phyloP scores from a whole-genome alignment of 2,329 filamentous ascomycete genomes.

The Chalaropsis ovoidea region DNA sequence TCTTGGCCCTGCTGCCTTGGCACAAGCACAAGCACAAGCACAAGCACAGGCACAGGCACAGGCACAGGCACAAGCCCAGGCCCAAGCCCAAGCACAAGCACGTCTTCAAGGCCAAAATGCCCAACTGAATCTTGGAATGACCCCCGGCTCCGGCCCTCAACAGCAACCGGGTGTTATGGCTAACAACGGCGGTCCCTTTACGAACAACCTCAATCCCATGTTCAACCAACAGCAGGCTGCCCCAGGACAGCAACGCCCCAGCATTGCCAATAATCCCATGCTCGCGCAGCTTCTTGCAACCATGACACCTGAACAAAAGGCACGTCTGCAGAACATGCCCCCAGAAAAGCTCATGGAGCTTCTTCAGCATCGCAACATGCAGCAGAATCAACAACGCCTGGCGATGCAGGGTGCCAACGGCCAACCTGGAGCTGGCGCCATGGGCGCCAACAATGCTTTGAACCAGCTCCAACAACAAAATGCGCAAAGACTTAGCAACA shows the following conservation, averaged over 20 bases:
- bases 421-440: background rate
- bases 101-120: slow-evolving; percentile 12
- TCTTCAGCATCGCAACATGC: slow-evolving; percentile 2
- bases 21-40: background rate
- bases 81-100: background rate
- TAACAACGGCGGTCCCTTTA: slow-evolving; percentile 41
- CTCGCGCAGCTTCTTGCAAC: slow-evolving; percentile 37
- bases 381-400: slow-evolving; percentile 12
- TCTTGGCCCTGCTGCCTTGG: background rate
- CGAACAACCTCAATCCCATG: slow-evolving; percentile 42
- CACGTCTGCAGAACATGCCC: slow-evolving; percentile 37
- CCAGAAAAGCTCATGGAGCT: slow-evolving; percentile 45
- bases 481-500: slow-evolving; percentile 22
- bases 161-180: slow-evolving; percentile 32
- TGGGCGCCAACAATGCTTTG: slow-evolving; percentile 17
- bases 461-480: slow-evolving; percentile 28
- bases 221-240: slow-evolving; percentile 45
- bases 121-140: slow-evolving; percentile 11
- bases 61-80: background rate
- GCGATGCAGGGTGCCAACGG: slow-evolving; percentile 20
- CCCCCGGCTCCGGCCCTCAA: slow-evolving; percentile 30
- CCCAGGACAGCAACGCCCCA: slow-evolving; percentile 32
- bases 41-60: background rate
- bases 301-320: slow-evolving; percentile 41
- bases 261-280: slow-evolving; percentile 35